phyloP scores from a whole-genome alignment of 164 flowering plant species.

The Aristolochia fimbriata region DNA sequence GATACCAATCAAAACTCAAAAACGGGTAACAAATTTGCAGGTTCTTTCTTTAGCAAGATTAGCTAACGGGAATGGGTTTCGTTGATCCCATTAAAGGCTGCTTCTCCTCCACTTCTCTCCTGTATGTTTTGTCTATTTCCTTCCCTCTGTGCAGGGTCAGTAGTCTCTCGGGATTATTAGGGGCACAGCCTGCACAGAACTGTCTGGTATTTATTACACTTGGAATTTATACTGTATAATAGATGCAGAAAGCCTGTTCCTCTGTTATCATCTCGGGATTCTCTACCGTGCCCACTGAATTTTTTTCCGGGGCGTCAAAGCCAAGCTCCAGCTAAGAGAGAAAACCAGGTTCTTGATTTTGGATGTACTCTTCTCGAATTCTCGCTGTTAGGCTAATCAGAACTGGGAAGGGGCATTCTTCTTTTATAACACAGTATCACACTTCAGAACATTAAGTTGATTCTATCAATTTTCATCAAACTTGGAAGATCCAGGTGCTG shows the following conservation, averaged over 20 bases:
- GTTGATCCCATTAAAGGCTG: neutral
- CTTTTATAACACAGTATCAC: too few species aligned
- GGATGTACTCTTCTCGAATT: too few species aligned
- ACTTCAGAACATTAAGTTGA: too few species aligned
- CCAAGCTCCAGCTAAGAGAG: too few species aligned
- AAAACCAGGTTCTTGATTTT: too few species aligned
- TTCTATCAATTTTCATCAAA: too few species aligned
- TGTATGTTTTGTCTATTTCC: too few species aligned
- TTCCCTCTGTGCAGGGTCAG: too few species aligned
- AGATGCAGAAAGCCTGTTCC: neutral
- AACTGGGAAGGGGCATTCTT: too few species aligned
- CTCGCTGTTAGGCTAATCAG: too few species aligned
- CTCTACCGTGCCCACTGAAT: neutral
- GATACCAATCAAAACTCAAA: neutral
- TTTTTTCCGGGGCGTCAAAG: neutral
- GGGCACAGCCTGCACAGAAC: neutral
- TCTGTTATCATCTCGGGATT: conserved; percentile 5
- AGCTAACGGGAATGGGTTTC: neutral
- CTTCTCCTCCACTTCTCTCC: neutral
- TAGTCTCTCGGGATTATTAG: neutral
- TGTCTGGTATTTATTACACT: conserved; percentile 2
- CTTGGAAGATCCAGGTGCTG: too few species aligned
- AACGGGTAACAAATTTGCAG: neutral
- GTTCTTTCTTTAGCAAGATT: neutral
- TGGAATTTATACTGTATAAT: conserved; percentile 6